Percentiles rank a stretch among this genome's conserved stretches.
Conservation (phyloP, 352 stramenopile genomes). For the Globisporangium cystogenes region DNA sequence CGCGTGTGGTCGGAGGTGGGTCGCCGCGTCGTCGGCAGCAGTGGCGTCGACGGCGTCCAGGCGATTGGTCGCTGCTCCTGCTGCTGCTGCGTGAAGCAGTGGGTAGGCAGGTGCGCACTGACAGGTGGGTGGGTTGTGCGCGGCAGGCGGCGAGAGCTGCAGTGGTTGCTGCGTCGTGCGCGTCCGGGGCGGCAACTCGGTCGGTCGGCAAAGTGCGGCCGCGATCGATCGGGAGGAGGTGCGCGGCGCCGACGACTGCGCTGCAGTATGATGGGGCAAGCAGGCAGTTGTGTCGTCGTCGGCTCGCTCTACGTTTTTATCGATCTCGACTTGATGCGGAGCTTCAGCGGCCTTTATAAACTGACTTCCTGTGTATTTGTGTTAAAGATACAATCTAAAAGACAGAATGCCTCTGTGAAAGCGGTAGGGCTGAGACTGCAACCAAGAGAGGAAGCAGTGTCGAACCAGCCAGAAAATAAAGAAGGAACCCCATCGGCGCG, state of each 20-base stretch:
- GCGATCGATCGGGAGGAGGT: too few species aligned
- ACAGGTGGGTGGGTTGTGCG: not conserved
- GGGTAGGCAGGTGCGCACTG: not conserved
- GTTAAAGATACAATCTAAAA: too few species aligned
- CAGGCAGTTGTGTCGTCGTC: not conserved
- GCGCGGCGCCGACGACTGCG: too few species aligned
- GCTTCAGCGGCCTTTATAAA: not conserved
- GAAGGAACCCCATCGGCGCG: slow-evolving; percentile 7
- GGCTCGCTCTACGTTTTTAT: not conserved
- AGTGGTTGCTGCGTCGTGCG: slow-evolving; percentile 2
- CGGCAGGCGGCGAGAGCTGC: not conserved
- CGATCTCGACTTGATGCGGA: not conserved
- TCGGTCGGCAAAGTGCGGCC: too few species aligned
- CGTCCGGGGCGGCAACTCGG: not conserved
- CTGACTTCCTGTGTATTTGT: too few species aligned
- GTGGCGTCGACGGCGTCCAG: not conserved
- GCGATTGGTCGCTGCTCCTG: too few species aligned
- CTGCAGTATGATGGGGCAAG: not conserved
- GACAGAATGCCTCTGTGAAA: not conserved
- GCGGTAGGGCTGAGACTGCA: not conserved
- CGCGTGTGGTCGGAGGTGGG: not conserved
- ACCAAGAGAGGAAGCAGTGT: not conserved
- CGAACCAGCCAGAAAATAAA: slow-evolving; percentile 9
- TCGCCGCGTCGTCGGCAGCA: not conserved
- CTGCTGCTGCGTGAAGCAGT: not conserved